Conservation (phyloP, 305 asterid species). For the Fraxinus xanthoxyloides region DNA sequence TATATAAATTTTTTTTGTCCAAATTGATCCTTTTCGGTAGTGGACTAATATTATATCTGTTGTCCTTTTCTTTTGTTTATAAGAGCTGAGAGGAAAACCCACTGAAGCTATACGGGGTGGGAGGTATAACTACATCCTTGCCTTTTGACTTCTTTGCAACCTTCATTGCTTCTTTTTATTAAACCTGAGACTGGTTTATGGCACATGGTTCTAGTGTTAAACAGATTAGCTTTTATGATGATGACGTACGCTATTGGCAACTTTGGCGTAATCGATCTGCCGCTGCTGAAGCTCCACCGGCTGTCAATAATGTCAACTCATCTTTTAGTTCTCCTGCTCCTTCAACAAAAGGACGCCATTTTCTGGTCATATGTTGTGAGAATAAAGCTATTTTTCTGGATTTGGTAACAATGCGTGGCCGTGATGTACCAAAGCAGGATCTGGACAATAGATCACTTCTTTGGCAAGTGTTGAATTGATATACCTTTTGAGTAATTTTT, state of each 20-base stretch:
- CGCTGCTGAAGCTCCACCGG: constrained; percentile 93
- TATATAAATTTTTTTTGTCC: neutral
- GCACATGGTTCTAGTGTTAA: constrained; percentile 75
- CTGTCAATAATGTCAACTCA: constrained; percentile 77
- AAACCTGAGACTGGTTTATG: constrained; percentile 38
- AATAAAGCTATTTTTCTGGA: constrained; percentile 96
- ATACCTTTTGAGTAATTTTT: constrained; percentile 7
- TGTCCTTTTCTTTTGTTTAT: constrained; percentile 16
- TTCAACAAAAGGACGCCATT: constrained; percentile 95
- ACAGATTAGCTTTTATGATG: constrained; percentile 98
- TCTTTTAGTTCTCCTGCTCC: constrained; percentile 88
- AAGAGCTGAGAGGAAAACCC: constrained; percentile 89
- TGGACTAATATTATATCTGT: constrained; percentile 7
- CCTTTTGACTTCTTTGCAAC: neutral
- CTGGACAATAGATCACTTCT: constrained; percentile 93
- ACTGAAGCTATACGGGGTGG: constrained; percentile 99
- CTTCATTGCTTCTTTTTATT: constrained; percentile 4
- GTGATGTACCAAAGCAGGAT: constrained; percentile 98
- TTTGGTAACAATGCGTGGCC: constrained; percentile 98
- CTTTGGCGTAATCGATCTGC: constrained; percentile 86
- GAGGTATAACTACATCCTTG: constrained; percentile 52
- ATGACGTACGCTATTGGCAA: constrained; percentile 96
- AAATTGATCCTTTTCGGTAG: neutral
- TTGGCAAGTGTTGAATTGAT: constrained; percentile 56
- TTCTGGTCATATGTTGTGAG: constrained; percentile 96